Evolutionary conservation across 1,284 basidiomycete species (phyloP), one percentile per base, ranked within the genome.

Genomic region (Boletus smithii): DNA sequence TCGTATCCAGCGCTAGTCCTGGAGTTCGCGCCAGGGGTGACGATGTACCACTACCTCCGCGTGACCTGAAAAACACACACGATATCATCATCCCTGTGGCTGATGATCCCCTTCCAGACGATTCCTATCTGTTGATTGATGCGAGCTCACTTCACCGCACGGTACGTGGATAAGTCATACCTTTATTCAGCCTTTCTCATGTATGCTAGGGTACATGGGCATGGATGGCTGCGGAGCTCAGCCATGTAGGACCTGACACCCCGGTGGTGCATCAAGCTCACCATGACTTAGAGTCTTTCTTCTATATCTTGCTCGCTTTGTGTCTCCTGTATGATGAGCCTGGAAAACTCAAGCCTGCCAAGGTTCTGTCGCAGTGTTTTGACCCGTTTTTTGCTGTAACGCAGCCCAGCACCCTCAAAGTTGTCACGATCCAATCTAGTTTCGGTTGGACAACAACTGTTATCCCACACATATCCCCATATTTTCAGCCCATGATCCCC

Each of bases 191-290:
- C 14, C 0, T 27, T 26, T 7, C n/a, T 36, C 14, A 46, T 14
- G 3, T 40, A 7, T 14, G 3, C 7, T 18, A 48, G 52, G 37
- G 48, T 11, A 53, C 23, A 0, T 54, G 44, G 51, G 45, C 44
- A 1, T 53, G 53, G 51, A 54, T 54, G 53, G 52, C 44, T 2
- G 8, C 31, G 0, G 22, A 54, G 16, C 53, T 54, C 6, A 47
- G 41, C 17, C 6, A 48, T 5, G 9, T 40, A 6, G 53, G 35
- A 8, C 27, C 45, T 4, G 18, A 40, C 8, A 34, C 1, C 0
- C 44, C 24, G 0, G 40, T 42, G 13, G 26, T 33, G 3, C 44
- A 51, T 39, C 0, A 14, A 6, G 13, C 10, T 4, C 35, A 51
- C 17, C 50, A 51, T 4, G n/a, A 52, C 6, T 16, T 54, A 2